phyloP scores from a whole-genome alignment of 495 filamentous ascomycete species.

The Penicillium longicatenatum region DNA sequence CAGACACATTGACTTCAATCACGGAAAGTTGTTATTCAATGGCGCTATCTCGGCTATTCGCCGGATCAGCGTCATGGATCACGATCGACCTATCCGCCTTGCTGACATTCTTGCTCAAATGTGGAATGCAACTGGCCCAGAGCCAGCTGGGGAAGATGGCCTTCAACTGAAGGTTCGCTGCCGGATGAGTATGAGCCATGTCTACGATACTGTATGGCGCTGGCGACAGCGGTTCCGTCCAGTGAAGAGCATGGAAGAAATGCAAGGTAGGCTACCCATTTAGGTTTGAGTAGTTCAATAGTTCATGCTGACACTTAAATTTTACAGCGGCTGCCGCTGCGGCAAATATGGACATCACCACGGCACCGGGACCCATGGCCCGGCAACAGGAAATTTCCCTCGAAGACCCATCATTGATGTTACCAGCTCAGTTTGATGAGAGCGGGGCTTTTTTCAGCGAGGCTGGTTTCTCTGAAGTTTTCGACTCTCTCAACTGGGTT shows the following conservation, averaged over 20 bases:
- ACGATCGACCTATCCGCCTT: constrained; percentile 72
- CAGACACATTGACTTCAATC: constrained; percentile 65
- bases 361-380: constrained; percentile 27
- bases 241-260: constrained; percentile 43
- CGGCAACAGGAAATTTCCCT: constrained; percentile 37
- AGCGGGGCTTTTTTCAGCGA: constrained; percentile 46
- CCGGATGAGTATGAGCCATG: constrained; percentile 55
- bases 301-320: constrained; percentile 11
- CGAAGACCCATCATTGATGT: constrained; percentile 37
- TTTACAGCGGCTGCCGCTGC: constrained; percentile 25
- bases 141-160: constrained; percentile 38
- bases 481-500: constrained; percentile 52
- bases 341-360: constrained; percentile 34
- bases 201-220: constrained; percentile 53
- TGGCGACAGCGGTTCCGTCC: constrained; percentile 50
- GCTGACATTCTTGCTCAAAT: constrained; percentile 52
- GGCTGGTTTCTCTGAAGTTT: constrained; percentile 49
- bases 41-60: constrained; percentile 76
- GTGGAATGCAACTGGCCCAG: constrained; percentile 47
- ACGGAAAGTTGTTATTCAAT: constrained; percentile 77
- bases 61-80: constrained; percentile 76
- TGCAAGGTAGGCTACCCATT: constrained; percentile 34
- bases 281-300: background rate
- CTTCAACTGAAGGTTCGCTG: constrained; percentile 50
- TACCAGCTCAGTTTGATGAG: constrained; percentile 46